A percentile compares a stretch with the other conserved stretches of the same genome.
Evolutionary conservation across 2,329 filamentous ascomycete genomes (phyloP).

Genomic region (Teratosphaeriaceae sp.): DNA sequence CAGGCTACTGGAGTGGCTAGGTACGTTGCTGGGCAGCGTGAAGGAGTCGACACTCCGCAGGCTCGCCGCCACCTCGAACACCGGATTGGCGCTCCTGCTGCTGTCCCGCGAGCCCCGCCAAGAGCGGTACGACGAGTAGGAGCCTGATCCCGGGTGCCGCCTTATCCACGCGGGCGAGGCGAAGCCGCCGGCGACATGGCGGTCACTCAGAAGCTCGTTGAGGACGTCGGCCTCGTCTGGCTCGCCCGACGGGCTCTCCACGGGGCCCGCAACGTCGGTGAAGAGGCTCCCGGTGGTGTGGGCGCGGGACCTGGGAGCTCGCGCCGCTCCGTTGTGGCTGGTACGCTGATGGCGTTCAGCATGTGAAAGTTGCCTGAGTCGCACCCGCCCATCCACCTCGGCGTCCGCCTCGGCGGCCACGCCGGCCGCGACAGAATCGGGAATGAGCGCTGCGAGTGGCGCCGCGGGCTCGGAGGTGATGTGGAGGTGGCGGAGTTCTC

Average conservation of each 20-base stretch:
- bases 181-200: neutral
- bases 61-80: slow-evolving; percentile 13
- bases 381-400: neutral
- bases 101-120: neutral
- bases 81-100: slow-evolving; percentile 18
- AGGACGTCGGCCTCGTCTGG: slow-evolving; percentile 7
- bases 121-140: slow-evolving; percentile 9
- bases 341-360: neutral
- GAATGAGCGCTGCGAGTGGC: neutral
- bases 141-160: neutral
- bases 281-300: neutral
- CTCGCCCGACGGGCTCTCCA: slow-evolving; percentile 38
- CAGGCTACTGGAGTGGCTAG: slow-evolving; percentile 1
- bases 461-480: neutral
- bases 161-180: neutral
- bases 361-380: neutral
- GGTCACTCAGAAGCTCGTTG: slow-evolving; percentile 4
- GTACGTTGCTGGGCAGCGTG: neutral
- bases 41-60: slow-evolving; percentile 6
- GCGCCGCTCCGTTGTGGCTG: neutral
- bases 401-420: neutral
- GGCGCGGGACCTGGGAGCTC: neutral
- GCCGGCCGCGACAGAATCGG: neutral
- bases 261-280: neutral
- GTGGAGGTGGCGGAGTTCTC: neutral